These are phyloP conservation scores for Pseudogymnoascus sp. DNA, from an alignment of 2,329 filamentous ascomycete genomes.

Conservation along the genomic window DNA sequence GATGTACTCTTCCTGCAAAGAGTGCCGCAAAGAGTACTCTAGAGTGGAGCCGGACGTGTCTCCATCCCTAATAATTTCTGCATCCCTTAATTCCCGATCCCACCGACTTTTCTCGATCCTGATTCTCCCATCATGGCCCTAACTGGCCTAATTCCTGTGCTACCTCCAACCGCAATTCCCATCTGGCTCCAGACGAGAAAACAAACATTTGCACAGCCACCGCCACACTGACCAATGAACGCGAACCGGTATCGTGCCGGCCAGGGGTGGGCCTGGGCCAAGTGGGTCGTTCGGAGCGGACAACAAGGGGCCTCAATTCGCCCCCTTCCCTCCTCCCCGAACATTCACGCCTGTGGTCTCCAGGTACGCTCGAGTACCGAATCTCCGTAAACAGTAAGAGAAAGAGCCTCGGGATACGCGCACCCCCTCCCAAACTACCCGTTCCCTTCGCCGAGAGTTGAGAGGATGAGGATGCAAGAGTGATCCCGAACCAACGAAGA, in stretches of 20 bases:
- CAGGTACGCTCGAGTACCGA: neutral
- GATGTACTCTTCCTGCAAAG: too few relatives aligned
- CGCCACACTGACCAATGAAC: neutral
- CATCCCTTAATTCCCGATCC: neutral
- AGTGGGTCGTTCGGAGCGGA: neutral
- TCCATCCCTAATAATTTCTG: neutral
- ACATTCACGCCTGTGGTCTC: neutral
- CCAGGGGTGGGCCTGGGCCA: neutral
- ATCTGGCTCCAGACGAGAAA: neutral
- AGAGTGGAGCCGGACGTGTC: neutral
- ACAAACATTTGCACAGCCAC: constrained; percentile 1
- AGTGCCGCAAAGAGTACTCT: neutral
- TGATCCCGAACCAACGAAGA: neutral
- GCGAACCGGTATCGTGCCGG: neutral
- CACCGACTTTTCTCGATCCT: neutral
- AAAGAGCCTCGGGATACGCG: neutral
- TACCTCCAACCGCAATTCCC: neutral
- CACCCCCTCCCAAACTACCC: neutral
- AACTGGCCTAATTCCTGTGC: neutral
- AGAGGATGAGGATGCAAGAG: neutral
- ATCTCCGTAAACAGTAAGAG: neutral
- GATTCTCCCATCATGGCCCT: neutral
- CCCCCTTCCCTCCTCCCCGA: neutral
- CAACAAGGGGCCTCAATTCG: neutral
- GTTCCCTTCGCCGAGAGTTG: neutral